A percentile compares a stretch with the other conserved stretches of the same genome.
Conservation (phyloP, 176 grass and related monocot genomes). For the Triticum monococcum region DNA sequence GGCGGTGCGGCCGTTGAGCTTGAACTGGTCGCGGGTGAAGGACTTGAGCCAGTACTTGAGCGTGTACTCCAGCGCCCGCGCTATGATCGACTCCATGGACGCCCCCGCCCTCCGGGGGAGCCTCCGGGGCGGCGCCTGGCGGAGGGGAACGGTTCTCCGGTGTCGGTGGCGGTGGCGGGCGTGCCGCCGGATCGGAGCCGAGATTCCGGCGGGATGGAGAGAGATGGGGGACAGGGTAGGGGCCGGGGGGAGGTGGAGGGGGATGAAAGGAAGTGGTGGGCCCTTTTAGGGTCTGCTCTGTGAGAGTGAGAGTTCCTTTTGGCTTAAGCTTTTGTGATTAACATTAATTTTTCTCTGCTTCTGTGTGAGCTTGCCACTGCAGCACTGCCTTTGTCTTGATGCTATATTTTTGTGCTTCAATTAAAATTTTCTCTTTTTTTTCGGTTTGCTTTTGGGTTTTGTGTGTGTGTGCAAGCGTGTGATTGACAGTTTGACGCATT, state of each 20-base stretch:
- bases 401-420: not conserved
- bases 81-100: constrained; percentile 96
- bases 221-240: not conserved
- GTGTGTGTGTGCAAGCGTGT: not conserved
- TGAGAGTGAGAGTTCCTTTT: constrained; percentile 34
- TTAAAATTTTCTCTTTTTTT: not conserved
- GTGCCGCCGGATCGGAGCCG: constrained; percentile 42
- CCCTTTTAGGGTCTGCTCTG: constrained; percentile 31
- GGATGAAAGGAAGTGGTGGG: constrained; percentile 26
- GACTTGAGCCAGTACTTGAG: constrained; percentile 99
- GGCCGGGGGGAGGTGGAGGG: constrained; percentile 12
- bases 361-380: not conserved
- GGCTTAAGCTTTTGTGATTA: constrained; percentile 25
- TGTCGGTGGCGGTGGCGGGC: constrained; percentile 14
- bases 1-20: constrained; percentile 95
- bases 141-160: not conserved
- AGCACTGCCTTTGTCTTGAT: not conserved
- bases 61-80: constrained; percentile 98
- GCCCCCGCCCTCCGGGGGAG: constrained; percentile 2
- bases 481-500: not conserved
- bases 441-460: not conserved
- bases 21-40: constrained; percentile 99
- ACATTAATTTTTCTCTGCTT: not conserved
- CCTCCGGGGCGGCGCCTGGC: not conserved
- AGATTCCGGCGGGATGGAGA: constrained; percentile 52